Percentiles rank a stretch among this genome's conserved stretches.
Conservation (phyloP, 1,284 basidiomycete species). For the Leccinum griseonigrum region DNA sequence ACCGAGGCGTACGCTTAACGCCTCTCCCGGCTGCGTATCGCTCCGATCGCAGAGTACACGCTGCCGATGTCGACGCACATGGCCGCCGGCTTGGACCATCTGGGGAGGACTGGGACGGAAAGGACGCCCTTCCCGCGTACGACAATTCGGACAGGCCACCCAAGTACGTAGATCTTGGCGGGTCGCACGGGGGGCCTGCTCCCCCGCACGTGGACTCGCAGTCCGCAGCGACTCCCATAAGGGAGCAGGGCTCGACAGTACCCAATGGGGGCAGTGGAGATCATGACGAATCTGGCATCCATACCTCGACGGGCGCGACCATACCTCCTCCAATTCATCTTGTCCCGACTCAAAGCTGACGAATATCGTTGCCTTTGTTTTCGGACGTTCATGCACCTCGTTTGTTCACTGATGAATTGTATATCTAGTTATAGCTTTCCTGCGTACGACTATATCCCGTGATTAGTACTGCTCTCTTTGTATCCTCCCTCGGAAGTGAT, state of each 20-base stretch:
- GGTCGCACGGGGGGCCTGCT: slow-evolving; percentile 2
- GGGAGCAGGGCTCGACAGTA: slow-evolving; percentile 6
- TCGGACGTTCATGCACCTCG: not conserved
- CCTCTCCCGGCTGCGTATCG: slow-evolving; percentile 19
- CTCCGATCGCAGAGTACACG: slow-evolving; percentile 24
- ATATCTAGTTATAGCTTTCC: not conserved
- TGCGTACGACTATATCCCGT: not conserved
- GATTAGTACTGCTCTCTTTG: not conserved
- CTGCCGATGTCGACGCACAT: slow-evolving; percentile 36
- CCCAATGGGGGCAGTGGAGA: not conserved
- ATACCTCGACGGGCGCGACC: not conserved
- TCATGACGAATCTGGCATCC: not conserved
- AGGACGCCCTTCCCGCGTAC: slow-evolving; percentile 47
- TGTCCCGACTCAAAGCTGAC: slow-evolving; percentile 9
- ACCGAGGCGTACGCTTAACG: slow-evolving; percentile 15
- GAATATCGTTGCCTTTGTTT: not conserved
- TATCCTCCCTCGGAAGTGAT: not conserved
- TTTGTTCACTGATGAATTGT: not conserved
- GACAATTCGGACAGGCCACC: slow-evolving; percentile 43
- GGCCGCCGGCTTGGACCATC: slow-evolving; percentile 35
- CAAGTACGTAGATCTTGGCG: slow-evolving; percentile 35
- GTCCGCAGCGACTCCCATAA: not conserved
- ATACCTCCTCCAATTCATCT: not conserved
- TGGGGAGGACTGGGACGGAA: slow-evolving; percentile 34
- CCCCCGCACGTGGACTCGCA: not conserved